Base-by-base conservation (phyloP, 148 eudicot genomes). In the Vaccinium myrtillus region DNA sequence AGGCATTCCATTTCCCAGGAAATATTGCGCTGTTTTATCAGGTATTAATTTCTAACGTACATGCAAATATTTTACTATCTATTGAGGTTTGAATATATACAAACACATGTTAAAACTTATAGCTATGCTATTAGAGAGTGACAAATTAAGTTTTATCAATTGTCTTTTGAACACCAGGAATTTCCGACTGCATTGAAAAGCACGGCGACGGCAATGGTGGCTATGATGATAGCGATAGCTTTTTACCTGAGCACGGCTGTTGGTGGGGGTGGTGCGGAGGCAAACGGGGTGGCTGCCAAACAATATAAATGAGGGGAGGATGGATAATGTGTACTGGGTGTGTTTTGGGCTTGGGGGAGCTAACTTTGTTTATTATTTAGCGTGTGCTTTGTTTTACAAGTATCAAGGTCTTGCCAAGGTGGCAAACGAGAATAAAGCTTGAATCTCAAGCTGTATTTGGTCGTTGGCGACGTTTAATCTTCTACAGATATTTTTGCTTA, bases 1-100 rank as follows among this genome's bases (percentile, higher is more conserved):
- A 89, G 69, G 94, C 93, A 9, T 90, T 92, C 58, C 91, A 89
- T 61, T 91, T 89, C 30, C 89, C 94, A 0, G 91, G 89, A 63
- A 85, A 88, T 46, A 46, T 83, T 16, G 76, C 81, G n/a, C 61
- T 90, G 16, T 88, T 79, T 30, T 90, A 88, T 43, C 86, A 83
- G 49, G 92, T 88, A 67, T 90, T 90, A 67, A 63, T 32, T 32
- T 32, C 32, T 32, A 32, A 32, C 32, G 32, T 32, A 32, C 32
- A 1, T 32, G 32, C 32, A 32, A 32, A 32, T 32, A 32, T 32
- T 32, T 32, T 32, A 32, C 1, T 32, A 32, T 1, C 32, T 32
- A 32, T 32, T 32, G 32, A 32, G 32, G 32, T 32, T 32, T 1
- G 1, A 32, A 32, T 32, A 32, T 32, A 32, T 32, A 32, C 32